A percentile compares a stretch with the other conserved stretches of the same genome.
These are phyloP conservation scores for Saraca asoca DNA, from an alignment of 331 rosid genomes.

Conservation along the genomic window DNA sequence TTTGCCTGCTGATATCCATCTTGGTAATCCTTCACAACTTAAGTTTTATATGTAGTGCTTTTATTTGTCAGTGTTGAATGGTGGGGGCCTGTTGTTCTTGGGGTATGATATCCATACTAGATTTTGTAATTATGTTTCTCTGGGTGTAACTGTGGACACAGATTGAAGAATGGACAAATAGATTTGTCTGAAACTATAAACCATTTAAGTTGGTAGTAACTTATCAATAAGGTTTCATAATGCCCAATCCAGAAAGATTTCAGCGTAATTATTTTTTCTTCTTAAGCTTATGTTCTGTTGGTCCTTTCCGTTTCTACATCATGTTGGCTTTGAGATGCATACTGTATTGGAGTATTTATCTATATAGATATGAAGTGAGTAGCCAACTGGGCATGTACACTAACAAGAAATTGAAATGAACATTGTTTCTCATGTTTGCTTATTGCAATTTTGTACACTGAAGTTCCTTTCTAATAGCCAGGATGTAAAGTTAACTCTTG, in stretches of 20 bases:
- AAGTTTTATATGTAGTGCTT: background rate
- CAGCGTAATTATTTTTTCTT: background rate
- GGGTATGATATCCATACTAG: constrained; percentile 15
- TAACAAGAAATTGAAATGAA: background rate
- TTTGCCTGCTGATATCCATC: constrained; percentile 84
- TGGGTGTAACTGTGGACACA: constrained; percentile 3
- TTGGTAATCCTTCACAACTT: constrained; percentile 51
- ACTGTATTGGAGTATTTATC: background rate
- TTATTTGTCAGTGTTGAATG: constrained; percentile 18
- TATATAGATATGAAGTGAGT: background rate
- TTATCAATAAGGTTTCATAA: background rate
- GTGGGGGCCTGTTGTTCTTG: constrained; percentile 7
- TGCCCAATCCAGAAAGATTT: constrained; percentile 4
- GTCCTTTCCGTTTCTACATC: background rate
- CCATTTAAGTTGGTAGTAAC: constrained; percentile 12
- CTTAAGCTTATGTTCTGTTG: constrained; percentile 10
- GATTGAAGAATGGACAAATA: background rate
- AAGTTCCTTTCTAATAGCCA: constrained; percentile 10
- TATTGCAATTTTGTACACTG: constrained; percentile 5
- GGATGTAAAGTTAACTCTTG: constrained; percentile 14
- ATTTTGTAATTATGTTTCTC: background rate
- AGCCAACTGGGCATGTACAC: background rate
- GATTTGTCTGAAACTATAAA: background rate
- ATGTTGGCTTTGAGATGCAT: background rate
- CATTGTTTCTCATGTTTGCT: constrained; percentile 1